Percentiles rank a stretch among this genome's conserved stretches.
phyloP scores from a whole-genome alignment of 306 rosid species.

The Ammopiptanthus mongolicus region DNA sequence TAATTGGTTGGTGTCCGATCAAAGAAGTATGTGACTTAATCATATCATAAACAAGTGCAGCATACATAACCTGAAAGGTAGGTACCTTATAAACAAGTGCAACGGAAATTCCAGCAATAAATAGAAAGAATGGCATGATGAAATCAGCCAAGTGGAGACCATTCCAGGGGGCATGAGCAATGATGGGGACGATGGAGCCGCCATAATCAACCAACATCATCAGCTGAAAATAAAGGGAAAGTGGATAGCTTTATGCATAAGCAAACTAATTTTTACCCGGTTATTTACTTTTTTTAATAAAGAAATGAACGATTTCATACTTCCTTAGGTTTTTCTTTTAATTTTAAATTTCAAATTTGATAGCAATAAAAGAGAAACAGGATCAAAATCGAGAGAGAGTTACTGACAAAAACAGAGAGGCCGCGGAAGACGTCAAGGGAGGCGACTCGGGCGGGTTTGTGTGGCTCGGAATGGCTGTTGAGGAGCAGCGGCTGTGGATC shows the following conservation, averaged over 20 bases:
- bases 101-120: constrained; percentile 74
- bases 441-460: constrained; percentile 45
- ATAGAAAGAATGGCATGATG: constrained; percentile 87
- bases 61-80: neutral
- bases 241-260: neutral
- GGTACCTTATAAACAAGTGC: constrained; percentile 73
- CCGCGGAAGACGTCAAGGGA: constrained; percentile 95
- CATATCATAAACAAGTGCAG: neutral
- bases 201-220: constrained; percentile 86
- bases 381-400: neutral
- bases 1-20: neutral
- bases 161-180: constrained; percentile 79
- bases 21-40: neutral
- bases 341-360: too few relatives aligned
- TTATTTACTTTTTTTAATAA: too few relatives aligned
- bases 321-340: too few relatives aligned
- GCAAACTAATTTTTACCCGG: neutral
- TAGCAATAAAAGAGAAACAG: too few relatives aligned
- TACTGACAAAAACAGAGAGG: constrained; percentile 73
- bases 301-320: too few relatives aligned
- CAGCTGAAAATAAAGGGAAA: constrained; percentile 41
- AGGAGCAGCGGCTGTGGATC: constrained; percentile 35
- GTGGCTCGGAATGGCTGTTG: constrained; percentile 19
- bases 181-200: constrained; percentile 58
- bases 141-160: constrained; percentile 82